Base-by-base conservation (phyloP, 2,329 filamentous ascomycete species). In the Paecilomyces dactylethromorphus region DNA sequence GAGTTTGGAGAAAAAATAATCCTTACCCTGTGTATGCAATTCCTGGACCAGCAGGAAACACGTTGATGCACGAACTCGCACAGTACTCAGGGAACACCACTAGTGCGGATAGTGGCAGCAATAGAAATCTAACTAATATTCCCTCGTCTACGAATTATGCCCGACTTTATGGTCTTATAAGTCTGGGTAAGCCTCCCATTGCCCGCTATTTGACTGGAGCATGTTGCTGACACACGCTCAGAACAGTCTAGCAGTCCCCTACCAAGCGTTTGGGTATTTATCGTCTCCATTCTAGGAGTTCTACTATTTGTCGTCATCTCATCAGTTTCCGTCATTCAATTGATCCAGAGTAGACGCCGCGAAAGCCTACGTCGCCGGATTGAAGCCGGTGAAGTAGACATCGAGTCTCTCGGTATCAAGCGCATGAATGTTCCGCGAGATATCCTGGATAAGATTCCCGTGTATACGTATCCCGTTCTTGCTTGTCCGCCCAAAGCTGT, bases 331-430 rank as follows among this genome's bases (percentile, higher is more conserved):
- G 77, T 82, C 56, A 95, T 94, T 89, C 91, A 94, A 66, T 78
- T 87, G 22, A 78, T 94, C 31, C 91, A 96, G 70, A 84, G 86
- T 35, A 82, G 85, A 54, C 85, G 91, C 31, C 85, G 92, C 8
- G 81, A 81, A 24, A 80, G 80, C 1, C 78, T 97, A 11, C 84
- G 85, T 55, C 82, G 84, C 54, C 85, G 92, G 12, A 87, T 97
- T 15, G 81, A 85, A 59, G 81, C 80, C 7, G 92, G 93, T 56
- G 89, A 96, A 65, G 87, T 96, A 21, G 90, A 97, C 68, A 79
- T 97, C 2, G 92, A 97, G 73, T 86, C 86, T 2, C 82, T 96
- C 64, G 92, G 92, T 1, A 90, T 97, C 65, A 93, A 91, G 69
- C 84, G 89, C 13, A 76, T 96, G 24, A 90, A 85, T 1, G 90